Evolutionary conservation across 805 yeast species (phyloP).

Genomic region (Schizosaccharomyces octosporus): DNA sequence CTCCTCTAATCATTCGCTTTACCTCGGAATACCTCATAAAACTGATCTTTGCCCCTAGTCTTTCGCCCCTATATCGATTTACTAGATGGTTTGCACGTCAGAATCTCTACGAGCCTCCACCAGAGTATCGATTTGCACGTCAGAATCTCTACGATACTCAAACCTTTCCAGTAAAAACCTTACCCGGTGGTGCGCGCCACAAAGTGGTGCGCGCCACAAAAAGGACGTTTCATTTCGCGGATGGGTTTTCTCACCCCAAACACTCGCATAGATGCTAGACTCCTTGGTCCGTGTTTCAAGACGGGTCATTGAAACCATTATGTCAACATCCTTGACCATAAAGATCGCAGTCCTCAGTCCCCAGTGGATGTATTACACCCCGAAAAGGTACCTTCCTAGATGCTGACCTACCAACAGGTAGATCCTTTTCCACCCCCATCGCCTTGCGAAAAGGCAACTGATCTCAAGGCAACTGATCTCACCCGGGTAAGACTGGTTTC

Average conservation of each 20-base stretch:
- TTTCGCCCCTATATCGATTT: slow-evolving; percentile 22
- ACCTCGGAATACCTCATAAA: slow-evolving; percentile 22
- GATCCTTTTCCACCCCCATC: too few species aligned
- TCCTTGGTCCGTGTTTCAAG: slow-evolving; percentile 22
- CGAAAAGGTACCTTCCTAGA: slow-evolving; percentile 15
- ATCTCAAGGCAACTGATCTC: slow-evolving; percentile 4
- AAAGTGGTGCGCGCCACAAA: slow-evolving; percentile 15
- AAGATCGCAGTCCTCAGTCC: slow-evolving; percentile 16
- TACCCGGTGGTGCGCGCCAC: slow-evolving; percentile 21
- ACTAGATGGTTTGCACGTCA: slow-evolving; percentile 23
- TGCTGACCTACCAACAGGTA: slow-evolving; percentile 14
- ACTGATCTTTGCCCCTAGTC: slow-evolving; percentile 21
- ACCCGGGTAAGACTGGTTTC: slow-evolving; percentile 17
- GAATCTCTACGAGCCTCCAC: slow-evolving; percentile 24
- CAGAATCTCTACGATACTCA: slow-evolving; percentile 23
- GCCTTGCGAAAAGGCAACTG: slow-evolving; percentile 12
- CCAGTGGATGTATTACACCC: slow-evolving; percentile 1
- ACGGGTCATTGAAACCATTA: slow-evolving; percentile 17
- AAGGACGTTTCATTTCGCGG: slow-evolving; percentile 17
- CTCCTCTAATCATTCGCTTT: slow-evolving; percentile 21
- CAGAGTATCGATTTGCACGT: slow-evolving; percentile 23
- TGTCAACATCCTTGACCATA: slow-evolving; percentile 16
- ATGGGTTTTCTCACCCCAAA: slow-evolving; percentile 20
- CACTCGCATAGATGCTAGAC: slow-evolving; percentile 21
- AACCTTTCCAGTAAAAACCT: slow-evolving; percentile 17